Evolutionary conservation across 2,329 filamentous ascomycete species (phyloP), one percentile per base, ranked within the genome.

Genomic region (Nemania abortiva): DNA sequence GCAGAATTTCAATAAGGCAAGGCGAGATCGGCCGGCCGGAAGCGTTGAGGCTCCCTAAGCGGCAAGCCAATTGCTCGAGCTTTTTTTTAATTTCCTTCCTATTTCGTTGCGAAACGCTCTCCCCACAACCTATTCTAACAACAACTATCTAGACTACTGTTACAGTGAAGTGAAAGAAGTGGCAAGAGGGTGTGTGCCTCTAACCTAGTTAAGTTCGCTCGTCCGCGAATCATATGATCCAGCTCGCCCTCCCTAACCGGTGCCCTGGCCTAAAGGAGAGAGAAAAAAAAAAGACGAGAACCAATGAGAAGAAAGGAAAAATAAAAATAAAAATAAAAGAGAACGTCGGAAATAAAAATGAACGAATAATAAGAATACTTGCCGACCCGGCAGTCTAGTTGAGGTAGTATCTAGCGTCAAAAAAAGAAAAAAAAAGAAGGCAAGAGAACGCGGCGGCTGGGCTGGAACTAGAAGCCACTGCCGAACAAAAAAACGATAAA

Each of bases 351-450:
- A 11, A n/a, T 15, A 45, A 39, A 31, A 59, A 22, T 1, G 22
- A 52, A 11, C 50, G 42, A 7, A 42, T 22, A 59, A 49, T 50
- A 31, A 62, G 29, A 62, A 55, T 42, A 53, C 59, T 65, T 66
- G 63, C 67, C 53, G 34, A 18, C 64, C 49, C 52, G 45, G 47
- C 20, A 65, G 49, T 71, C 66, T 71, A 69, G n/a, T 13, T 34
- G 3, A 9, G 64, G 29, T 45, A 56, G 53, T 49, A 27, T 68
- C 57, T 68, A 65, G 31, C 20, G 60, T 37, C 18, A 29, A 24
- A 49, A 39, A 29, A 47, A 59, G 45, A 63, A 22, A 55, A 15
- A n/a, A n/a, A 27, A 31, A 31, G n/a, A 27, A 27, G 20, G 9
- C 10, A 39, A 31, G 22, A 34, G 18, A 57, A 57, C 42, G n/a